phyloP scores from a whole-genome alignment of 2,329 filamentous ascomycete genomes.

The Capronia americana region DNA sequence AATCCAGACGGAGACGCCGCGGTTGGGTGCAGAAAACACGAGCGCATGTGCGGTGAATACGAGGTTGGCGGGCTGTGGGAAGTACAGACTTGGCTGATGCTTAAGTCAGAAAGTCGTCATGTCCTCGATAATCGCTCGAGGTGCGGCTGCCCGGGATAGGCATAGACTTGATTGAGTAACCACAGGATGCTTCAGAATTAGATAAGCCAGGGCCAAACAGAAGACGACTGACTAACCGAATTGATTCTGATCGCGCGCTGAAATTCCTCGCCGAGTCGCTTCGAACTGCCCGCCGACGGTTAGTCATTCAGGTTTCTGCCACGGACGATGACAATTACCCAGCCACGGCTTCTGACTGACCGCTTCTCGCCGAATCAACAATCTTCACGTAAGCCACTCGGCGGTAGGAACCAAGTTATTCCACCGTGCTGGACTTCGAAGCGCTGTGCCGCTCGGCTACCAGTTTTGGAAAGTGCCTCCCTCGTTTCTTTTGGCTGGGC shows the following conservation, averaged over 20 bases:
- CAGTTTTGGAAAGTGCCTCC: neutral
- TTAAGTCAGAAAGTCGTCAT: conserved; percentile 24
- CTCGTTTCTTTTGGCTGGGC: neutral
- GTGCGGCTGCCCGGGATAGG: conserved; percentile 1
- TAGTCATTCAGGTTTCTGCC: neutral
- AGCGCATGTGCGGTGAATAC: neutral
- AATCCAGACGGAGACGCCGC: conserved; percentile 9
- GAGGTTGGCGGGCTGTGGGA: neutral
- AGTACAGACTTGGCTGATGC: neutral
- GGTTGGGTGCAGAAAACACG: neutral
- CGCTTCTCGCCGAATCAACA: neutral
- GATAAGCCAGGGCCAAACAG: conserved; percentile 16
- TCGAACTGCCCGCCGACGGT: neutral
- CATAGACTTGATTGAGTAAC: neutral
- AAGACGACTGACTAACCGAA: neutral
- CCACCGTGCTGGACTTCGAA: neutral
- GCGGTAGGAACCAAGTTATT: neutral
- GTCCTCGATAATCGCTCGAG: neutral
- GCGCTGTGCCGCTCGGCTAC: neutral
- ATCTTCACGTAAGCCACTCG: neutral
- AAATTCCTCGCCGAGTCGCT: neutral
- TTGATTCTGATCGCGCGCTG: neutral
- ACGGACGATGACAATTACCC: neutral
- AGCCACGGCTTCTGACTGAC: neutral
- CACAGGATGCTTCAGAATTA: conserved; percentile 10